Evolutionary conservation across 768 basidiomycete genomes (phyloP), one percentile per base, ranked within the genome.

Genomic region (Hemileccinum rubropunctum): DNA sequence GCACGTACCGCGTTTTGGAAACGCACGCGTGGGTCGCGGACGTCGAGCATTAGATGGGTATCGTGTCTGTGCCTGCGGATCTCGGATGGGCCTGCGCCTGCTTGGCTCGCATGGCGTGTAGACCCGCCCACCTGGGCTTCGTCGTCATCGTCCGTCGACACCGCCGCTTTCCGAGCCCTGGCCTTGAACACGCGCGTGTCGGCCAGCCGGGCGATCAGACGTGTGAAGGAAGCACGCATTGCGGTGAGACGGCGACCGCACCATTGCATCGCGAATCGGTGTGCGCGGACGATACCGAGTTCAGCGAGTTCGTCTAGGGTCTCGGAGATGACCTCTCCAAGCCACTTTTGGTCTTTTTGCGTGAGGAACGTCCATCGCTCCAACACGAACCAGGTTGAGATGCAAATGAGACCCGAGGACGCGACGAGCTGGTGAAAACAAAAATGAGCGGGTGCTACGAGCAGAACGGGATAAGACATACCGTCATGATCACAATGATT

Each of bases 401-500:
- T 80, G 23, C 76, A 78, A 15, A 72, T 61, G 21, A 74, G 67
- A 32, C 73, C 73, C 20, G 65, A 66, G 12, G 71, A 69, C 28
- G 71, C 64, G 38, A 74, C 32, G 17, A 65, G 54, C 66, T 68
- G 47, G 20, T 1, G 8, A 40, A 15, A 20, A 11, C 15, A 20
- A 27, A 41, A 20, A 15, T 1, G 6, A 21, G 32, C 5, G 15
- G 34, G 40, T 21, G 36, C 21, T 26, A 10, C 44, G 48, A 36
- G 3, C 1, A 33, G 35, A 38, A 14, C 1, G 35, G 28, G 13
- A 32, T 30, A 23, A 23, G 47, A 57, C 67, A n/a, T 57, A 68
- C 67, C 21, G 88, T 90, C 60, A 86, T 78, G 30, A 88, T 76
- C 3, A 88, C 83, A 13, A 87, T 89, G 47, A 90, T 71, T 3